Conservation (phyloP, 2,329 filamentous ascomycete genomes). For the Cladosporium sp. region DNA sequence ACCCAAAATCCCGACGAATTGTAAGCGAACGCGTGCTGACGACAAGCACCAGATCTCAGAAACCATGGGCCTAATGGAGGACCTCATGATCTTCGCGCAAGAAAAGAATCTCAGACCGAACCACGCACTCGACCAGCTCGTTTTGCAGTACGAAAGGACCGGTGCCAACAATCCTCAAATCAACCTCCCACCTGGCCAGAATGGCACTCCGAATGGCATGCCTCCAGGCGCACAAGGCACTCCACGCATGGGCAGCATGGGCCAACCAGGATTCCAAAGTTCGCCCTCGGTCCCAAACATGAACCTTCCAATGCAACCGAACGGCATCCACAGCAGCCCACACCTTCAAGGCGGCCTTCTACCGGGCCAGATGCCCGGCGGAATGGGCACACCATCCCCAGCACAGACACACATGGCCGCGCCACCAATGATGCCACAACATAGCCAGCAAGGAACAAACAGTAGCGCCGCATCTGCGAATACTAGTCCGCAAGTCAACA, state of each 20-base stretch:
- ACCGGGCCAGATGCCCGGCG: conserved; percentile 15
- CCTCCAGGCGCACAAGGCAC: conserved; percentile 30
- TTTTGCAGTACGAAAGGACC: conserved; percentile 43
- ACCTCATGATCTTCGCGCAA: conserved; percentile 60
- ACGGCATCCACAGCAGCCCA: conserved; percentile 54
- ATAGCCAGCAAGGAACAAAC: conserved; percentile 59
- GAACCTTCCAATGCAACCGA: conserved; percentile 52
- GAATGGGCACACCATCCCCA: conserved; percentile 43
- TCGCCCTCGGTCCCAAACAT: conserved; percentile 61
- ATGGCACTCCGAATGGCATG: conserved; percentile 38
- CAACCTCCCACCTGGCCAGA: conserved; percentile 41
- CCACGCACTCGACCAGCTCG: conserved; percentile 58
- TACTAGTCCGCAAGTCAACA: conserved; percentile 57
- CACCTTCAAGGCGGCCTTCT: conserved; percentile 35
- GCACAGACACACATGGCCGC: conserved; percentile 48
- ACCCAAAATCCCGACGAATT: conserved; percentile 13
- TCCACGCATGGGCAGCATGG: conserved; percentile 39
- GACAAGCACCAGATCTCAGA: conserved; percentile 57
- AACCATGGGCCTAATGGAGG: conserved; percentile 65
- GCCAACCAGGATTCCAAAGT: conserved; percentile 26
- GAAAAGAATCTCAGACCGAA: conserved; percentile 56
- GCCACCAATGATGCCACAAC: conserved; percentile 58
- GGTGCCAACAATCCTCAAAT: conserved; percentile 45
- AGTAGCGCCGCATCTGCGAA: conserved; percentile 60
- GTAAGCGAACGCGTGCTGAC: conserved; percentile 19